phyloP scores from a whole-genome alignment of 352 stramenopile species.

The Pythium biforme region DNA sequence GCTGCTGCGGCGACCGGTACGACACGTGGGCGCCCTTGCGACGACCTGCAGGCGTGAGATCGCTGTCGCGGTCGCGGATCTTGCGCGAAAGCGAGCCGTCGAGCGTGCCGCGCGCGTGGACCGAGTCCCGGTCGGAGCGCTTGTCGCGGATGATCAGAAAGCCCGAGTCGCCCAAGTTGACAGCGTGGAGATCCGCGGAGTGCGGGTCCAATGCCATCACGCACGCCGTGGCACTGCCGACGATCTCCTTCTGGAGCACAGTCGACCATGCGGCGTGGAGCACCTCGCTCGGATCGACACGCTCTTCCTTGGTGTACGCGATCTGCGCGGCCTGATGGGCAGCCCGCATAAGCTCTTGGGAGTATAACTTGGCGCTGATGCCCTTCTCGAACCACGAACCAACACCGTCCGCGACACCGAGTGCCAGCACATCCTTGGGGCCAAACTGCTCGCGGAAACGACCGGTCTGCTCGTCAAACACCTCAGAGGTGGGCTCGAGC shows the following conservation, averaged over 20 bases:
- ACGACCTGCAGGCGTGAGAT: constrained; percentile 63
- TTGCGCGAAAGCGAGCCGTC: constrained; percentile 73
- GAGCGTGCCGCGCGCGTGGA: constrained; percentile 60
- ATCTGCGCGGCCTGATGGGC: constrained; percentile 63
- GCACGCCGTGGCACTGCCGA: constrained; percentile 92
- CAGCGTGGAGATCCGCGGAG: constrained; percentile 91
- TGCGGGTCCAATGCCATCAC: constrained; percentile 91
- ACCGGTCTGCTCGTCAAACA: constrained; percentile 35
- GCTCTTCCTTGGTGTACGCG: constrained; percentile 56
- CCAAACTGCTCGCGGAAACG: constrained; percentile 41
- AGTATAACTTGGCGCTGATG: constrained; percentile 75
- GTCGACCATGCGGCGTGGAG: constrained; percentile 71
- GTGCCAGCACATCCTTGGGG: constrained; percentile 81
- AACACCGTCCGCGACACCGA: constrained; percentile 95
- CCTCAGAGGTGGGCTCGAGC: constrained; percentile 28
- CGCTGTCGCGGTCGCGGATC: constrained; percentile 61
- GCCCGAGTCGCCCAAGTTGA: constrained; percentile 94
- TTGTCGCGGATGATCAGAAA: constrained; percentile 85
- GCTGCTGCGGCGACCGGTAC: constrained; percentile 95
- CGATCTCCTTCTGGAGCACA: constrained; percentile 89
- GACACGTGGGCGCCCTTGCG: constrained; percentile 78
- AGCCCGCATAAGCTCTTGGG: constrained; percentile 75
- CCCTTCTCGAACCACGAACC: constrained; percentile 95
- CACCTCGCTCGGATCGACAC: constrained; percentile 61
- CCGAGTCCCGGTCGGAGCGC: constrained; percentile 62